A percentile compares a stretch with the other conserved stretches of the same genome.
Evolutionary conservation across 2,329 filamentous ascomycete species (phyloP).

Genomic region (Emydomyces testavorans): DNA sequence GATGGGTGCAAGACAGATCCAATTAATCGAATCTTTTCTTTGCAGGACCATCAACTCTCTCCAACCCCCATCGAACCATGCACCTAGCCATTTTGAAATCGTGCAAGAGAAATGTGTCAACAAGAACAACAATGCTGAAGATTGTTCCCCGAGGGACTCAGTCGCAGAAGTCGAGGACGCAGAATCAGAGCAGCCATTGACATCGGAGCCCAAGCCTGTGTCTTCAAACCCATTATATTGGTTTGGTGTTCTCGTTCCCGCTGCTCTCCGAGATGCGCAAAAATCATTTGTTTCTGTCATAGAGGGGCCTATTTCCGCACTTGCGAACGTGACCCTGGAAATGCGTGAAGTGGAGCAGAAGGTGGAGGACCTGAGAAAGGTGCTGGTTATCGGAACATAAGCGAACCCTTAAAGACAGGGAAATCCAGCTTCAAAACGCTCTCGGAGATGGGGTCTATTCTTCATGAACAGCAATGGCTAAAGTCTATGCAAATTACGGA

Average conservation of each 20-base stretch:
- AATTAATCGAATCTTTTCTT: neutral
- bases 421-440: neutral
- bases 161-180: neutral
- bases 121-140: neutral
- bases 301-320: slow-evolving; percentile 26
- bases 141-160: neutral
- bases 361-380: slow-evolving; percentile 21
- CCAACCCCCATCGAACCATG: neutral
- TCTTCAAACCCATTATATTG: slow-evolving; percentile 37
- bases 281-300: slow-evolving; percentile 33
- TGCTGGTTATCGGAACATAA: neutral
- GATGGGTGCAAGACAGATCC: neutral
- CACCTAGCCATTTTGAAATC: neutral
- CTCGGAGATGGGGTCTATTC: no score
- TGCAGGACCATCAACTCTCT: neutral
- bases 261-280: slow-evolving; percentile 36
- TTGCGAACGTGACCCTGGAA: slow-evolving; percentile 30
- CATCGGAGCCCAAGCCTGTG: slow-evolving; percentile 14
- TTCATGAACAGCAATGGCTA: no score
- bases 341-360: slow-evolving; percentile 34
- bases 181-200: neutral
- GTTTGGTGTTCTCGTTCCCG: slow-evolving; percentile 40
- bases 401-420: neutral
- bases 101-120: neutral
- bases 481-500: no score